These are phyloP conservation scores for Pythium rishiriense DNA, from an alignment of 352 stramenopile species.

Conservation along the genomic window DNA sequence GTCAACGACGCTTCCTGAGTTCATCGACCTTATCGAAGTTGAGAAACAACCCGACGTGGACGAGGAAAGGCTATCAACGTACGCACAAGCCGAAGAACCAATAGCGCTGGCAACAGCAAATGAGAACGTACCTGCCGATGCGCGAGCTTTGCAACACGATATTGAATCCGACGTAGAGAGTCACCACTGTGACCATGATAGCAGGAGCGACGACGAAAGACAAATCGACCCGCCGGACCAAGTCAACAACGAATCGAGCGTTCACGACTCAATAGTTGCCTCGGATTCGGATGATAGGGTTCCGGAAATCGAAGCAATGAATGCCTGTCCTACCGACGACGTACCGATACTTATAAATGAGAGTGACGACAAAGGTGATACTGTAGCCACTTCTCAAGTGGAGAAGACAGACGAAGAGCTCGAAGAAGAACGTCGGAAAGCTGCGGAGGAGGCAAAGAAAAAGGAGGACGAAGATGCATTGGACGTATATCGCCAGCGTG, in stretches of 20 bases:
- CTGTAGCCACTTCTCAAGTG: not conserved
- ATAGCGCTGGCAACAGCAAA: not conserved
- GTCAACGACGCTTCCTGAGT: not conserved
- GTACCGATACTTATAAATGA: not conserved
- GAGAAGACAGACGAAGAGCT: constrained; percentile 36
- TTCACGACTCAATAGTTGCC: too few species aligned
- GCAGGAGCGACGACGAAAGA: not conserved
- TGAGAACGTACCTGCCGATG: not conserved
- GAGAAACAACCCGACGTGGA: not conserved
- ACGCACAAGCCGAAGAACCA: not conserved
- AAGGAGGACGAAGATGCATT: constrained; percentile 59
- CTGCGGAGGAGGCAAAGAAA: constrained; percentile 51
- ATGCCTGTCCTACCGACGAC: not conserved
- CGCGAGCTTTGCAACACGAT: not conserved
- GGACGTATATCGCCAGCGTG: constrained; percentile 64
- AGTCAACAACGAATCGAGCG: not conserved
- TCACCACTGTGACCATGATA: constrained; percentile 4
- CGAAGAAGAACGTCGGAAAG: constrained; percentile 35
- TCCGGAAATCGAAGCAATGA: not conserved
- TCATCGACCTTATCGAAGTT: not conserved
- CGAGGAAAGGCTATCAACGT: too few species aligned
- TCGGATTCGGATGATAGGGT: not conserved
- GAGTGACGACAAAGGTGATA: not conserved
- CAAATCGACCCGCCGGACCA: not conserved
- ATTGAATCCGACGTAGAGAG: constrained; percentile 3